Conservation (phyloP, 345 rosid genomes). For the Streptanthus diversifolius region DNA sequence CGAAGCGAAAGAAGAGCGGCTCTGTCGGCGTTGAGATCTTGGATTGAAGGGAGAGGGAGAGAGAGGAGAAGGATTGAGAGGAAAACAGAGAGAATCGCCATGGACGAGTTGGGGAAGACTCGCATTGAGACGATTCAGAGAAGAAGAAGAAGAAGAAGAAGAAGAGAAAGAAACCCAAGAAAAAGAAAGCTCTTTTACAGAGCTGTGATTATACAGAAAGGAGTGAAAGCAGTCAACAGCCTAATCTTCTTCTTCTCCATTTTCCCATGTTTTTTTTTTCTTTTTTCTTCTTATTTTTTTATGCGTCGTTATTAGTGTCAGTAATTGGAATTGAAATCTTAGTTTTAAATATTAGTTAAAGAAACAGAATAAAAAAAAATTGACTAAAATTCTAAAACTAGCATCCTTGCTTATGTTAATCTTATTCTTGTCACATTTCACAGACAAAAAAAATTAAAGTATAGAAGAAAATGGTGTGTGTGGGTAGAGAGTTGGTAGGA, state of each 20-base stretch:
- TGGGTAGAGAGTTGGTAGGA: conserved; percentile 26
- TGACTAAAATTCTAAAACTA: neutral
- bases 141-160: neutral
- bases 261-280: neutral
- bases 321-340: neutral
- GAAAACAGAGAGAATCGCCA: conserved; percentile 29
- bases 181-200: neutral
- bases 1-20: conserved; percentile 31
- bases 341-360: neutral
- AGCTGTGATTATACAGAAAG: neutral
- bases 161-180: neutral
- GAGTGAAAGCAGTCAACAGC: conserved; percentile 32
- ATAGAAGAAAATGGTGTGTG: neutral
- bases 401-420: neutral
- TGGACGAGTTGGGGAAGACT: neutral
- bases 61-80: conserved; percentile 16
- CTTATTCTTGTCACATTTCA: neutral
- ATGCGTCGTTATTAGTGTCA: neutral
- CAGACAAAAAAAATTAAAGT: neutral
- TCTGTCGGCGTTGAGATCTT: conserved; percentile 36
- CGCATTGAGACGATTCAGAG: conserved; percentile 18
- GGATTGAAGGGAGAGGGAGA: conserved; percentile 25
- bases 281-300: neutral
- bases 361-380: neutral
- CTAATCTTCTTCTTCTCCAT: conserved; percentile 20